Evolutionary conservation across 2,329 filamentous ascomycete species (phyloP), one percentile per base, ranked within the genome.

Genomic region (Calonectria hawksworthii): DNA sequence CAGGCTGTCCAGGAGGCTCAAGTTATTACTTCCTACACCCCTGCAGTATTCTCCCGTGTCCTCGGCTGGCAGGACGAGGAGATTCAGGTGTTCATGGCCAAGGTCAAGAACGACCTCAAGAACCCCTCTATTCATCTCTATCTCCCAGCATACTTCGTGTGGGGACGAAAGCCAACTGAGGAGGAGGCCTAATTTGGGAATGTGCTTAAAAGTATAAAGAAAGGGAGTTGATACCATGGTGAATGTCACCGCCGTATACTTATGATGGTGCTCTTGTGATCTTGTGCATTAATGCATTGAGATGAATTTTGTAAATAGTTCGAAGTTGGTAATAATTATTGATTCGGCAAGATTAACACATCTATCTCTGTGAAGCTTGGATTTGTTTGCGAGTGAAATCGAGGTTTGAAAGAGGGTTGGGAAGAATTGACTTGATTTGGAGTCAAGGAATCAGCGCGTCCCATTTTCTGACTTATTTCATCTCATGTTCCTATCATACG

Each of bases 41-140:
- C 77, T 0, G 76, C 64, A 1, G 69, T 79, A 2, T 79, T 78
- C 47, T 78, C 77, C 0, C 77, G 69, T 9, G 28, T 79, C 18
- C 74, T 79, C 0, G 77, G 77, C 10, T 78, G 77, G 77, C 54
- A 70, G 3, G 72, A 76, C 7, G 59, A 73, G 0, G 77, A 78
- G 41, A 76, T 78, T n/a, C 75, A 75, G 56, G 70, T 76, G 0
- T 76, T 79, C 3, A 75, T 79, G 74, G 77, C 74, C 14, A 77
- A 76, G 64, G 75, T 78, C 4, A 77, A 78, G 47, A 76, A 61
- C 9, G 78, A 80, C 13, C 56, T 80, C 10, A 63, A 72, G 10
- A 65, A 77, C 7, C 74, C 77, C 3, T n/a, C 52, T 10, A 68
- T 75, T 9, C 78, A 80, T 9, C 69, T 80, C 0, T 80, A 80